Evolutionary conservation across 2,329 filamentous ascomycete species (phyloP).

Genomic region (Fusarium veterinarium): DNA sequence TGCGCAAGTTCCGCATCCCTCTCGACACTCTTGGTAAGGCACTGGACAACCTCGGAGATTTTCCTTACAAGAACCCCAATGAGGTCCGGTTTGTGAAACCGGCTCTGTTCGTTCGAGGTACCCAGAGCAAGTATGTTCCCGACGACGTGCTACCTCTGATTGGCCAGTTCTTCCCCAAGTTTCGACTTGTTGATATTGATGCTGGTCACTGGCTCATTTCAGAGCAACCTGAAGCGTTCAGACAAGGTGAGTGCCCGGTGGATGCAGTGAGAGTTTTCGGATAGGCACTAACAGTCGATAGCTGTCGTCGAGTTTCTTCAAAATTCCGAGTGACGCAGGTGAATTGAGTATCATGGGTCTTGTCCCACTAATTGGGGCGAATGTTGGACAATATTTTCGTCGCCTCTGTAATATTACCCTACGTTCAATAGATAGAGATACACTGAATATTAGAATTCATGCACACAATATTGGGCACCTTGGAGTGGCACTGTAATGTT

Average conservation of each 20-base stretch:
- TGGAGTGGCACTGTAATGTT: background rate
- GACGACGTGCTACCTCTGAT: constrained; percentile 84
- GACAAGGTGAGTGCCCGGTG: constrained; percentile 66
- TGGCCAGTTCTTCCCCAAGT: constrained; percentile 84
- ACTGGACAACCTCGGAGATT: constrained; percentile 84
- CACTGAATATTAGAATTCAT: background rate
- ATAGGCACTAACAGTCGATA: constrained; percentile 45
- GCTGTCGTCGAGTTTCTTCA: constrained; percentile 73
- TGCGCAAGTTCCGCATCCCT: constrained; percentile 82
- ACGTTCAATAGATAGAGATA: constrained; percentile 9
- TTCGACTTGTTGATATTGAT: constrained; percentile 78
- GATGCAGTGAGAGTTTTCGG: background rate
- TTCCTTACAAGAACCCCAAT: constrained; percentile 84
- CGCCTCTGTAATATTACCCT: constrained; percentile 11
- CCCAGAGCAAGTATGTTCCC: constrained; percentile 80
- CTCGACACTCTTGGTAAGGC: constrained; percentile 74
- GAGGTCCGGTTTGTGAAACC: constrained; percentile 77
- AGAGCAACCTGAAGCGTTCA: constrained; percentile 85
- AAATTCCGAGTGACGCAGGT: constrained; percentile 56
- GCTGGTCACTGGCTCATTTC: constrained; percentile 90
- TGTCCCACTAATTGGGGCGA: constrained; percentile 20
- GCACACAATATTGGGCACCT: background rate
- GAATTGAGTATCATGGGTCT: background rate
- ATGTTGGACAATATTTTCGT: constrained; percentile 8
- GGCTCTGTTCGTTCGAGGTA: constrained; percentile 84